These are phyloP conservation scores for Pluteus cervinus DNA, from an alignment of 768 basidiomycete genomes.

Conservation along the genomic window DNA sequence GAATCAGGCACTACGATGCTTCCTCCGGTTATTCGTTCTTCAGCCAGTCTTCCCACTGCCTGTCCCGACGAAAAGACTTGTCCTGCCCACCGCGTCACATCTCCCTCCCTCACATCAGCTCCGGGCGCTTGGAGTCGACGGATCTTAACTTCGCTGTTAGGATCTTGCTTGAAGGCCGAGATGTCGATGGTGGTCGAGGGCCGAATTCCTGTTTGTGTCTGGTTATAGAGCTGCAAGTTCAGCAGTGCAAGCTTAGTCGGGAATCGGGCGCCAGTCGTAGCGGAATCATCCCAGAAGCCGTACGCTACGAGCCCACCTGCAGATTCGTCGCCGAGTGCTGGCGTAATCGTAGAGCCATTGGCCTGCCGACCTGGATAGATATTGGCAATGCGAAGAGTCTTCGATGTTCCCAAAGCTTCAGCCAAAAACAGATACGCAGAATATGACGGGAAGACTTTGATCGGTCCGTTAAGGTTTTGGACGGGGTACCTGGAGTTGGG, in stretches of 20 bases:
- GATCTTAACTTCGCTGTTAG: slow-evolving; percentile 25
- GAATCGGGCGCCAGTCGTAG: slow-evolving; percentile 19
- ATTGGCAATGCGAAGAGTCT: slow-evolving; percentile 37
- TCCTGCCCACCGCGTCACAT: slow-evolving; percentile 44
- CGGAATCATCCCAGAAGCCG: slow-evolving; percentile 39
- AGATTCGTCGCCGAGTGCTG: slow-evolving; percentile 39
- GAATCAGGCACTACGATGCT: slow-evolving; percentile 30
- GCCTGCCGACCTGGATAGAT: slow-evolving; percentile 45
- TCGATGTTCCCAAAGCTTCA: slow-evolving; percentile 40
- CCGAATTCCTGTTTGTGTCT: slow-evolving; percentile 33
- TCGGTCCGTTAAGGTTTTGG: slow-evolving; percentile 39
- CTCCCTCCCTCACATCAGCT: slow-evolving; percentile 37
- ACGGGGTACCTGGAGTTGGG: slow-evolving; percentile 35
- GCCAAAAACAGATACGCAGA: slow-evolving; percentile 45
- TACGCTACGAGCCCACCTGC: slow-evolving; percentile 45
- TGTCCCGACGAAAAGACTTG: slow-evolving; percentile 39
- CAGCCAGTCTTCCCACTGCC: slow-evolving; percentile 28
- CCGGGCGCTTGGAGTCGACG: slow-evolving; percentile 41
- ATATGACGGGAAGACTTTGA: slow-evolving; percentile 49
- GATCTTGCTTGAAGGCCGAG: slow-evolving; percentile 28
- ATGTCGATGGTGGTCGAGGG: slow-evolving; percentile 41
- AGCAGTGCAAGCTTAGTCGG: slow-evolving; percentile 42
- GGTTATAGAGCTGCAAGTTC: slow-evolving; percentile 47
- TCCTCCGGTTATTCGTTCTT: slow-evolving; percentile 30
- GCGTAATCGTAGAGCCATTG: slow-evolving; percentile 49